phyloP scores from a whole-genome alignment of 2,329 filamentous ascomycete genomes.

The Didymella exigua region DNA sequence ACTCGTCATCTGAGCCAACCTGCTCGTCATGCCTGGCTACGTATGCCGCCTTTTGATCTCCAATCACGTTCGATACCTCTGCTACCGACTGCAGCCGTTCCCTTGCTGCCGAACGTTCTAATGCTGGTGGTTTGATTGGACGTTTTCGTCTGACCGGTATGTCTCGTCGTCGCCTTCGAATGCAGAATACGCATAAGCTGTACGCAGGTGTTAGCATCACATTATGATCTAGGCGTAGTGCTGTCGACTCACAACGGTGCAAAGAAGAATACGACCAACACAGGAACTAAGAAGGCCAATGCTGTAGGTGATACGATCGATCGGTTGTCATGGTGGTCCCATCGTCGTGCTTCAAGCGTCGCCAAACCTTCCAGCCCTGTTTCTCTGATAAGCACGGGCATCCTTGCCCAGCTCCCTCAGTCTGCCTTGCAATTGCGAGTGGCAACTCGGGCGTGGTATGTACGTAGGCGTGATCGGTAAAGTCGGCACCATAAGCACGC shows the following conservation, averaged over 20 bases:
- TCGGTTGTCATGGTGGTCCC: constrained; percentile 10
- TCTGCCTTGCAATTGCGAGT: constrained; percentile 3
- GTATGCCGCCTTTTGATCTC: constrained; percentile 5
- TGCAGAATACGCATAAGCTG: constrained; percentile 31
- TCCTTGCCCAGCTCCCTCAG: constrained; percentile 8
- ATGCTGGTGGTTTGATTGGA: constrained; percentile 21
- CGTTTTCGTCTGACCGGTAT: constrained; percentile 7
- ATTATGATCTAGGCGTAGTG: background rate
- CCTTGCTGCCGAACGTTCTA: constrained; percentile 30
- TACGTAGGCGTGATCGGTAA: constrained; percentile 5
- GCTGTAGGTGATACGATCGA: constrained; percentile 36
- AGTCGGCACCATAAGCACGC: constrained; percentile 11
- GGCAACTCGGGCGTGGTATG: background rate
- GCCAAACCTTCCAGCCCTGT: background rate
- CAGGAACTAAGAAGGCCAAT: constrained; percentile 37
- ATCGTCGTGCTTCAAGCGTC: constrained; percentile 10
- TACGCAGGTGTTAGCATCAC: constrained; percentile 2
- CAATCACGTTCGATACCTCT: constrained; percentile 19
- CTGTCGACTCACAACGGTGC: constrained; percentile 36
- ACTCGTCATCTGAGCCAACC: constrained; percentile 17
- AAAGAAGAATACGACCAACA: constrained; percentile 36
- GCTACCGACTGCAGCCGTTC: constrained; percentile 31
- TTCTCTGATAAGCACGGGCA: constrained; percentile 10
- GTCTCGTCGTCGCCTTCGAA: constrained; percentile 23
- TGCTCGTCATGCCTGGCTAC: constrained; percentile 6